Evolutionary conservation across 306 rosid species (phyloP).

Genomic region (Rubus parviflorus): DNA sequence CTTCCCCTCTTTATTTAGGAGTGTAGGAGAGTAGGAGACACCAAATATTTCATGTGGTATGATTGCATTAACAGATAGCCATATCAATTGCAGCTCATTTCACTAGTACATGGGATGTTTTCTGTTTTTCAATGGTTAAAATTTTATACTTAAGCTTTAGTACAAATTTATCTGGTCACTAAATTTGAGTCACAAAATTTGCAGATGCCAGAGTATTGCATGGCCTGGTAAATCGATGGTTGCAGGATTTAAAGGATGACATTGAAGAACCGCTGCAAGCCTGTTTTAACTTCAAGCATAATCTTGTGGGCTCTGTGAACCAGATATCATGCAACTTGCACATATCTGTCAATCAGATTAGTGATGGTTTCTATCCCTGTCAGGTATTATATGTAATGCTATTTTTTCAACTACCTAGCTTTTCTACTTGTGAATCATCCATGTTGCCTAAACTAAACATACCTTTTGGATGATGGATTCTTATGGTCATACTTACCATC

Average conservation of each 20-base stretch:
- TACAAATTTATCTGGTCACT: background rate
- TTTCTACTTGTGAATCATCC: background rate
- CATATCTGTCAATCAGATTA: constrained; percentile 44
- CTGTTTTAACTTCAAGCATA: constrained; percentile 50
- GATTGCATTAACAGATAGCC: background rate
- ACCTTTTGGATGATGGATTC: background rate
- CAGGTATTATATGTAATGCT: constrained; percentile 42
- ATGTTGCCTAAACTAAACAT: background rate
- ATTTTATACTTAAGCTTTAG: background rate
- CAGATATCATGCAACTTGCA: constrained; percentile 62
- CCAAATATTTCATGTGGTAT: background rate
- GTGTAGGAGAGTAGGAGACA: background rate
- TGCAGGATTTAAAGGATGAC: constrained; percentile 62
- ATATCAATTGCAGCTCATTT: background rate
- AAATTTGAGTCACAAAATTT: constrained; percentile 12
- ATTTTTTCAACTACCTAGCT: background rate
- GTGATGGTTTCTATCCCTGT: constrained; percentile 49
- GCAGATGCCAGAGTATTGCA: constrained; percentile 76
- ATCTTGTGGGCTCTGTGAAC: constrained; percentile 53
- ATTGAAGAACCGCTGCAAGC: constrained; percentile 56
- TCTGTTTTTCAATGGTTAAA: background rate
- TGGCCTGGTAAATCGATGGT: constrained; percentile 61
- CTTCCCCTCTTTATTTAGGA: background rate
- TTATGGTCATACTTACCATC: background rate
- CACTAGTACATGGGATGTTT: background rate